Evolutionary conservation across 768 basidiomycete species (phyloP).

Genomic region (Leccinum subtestaceum): DNA sequence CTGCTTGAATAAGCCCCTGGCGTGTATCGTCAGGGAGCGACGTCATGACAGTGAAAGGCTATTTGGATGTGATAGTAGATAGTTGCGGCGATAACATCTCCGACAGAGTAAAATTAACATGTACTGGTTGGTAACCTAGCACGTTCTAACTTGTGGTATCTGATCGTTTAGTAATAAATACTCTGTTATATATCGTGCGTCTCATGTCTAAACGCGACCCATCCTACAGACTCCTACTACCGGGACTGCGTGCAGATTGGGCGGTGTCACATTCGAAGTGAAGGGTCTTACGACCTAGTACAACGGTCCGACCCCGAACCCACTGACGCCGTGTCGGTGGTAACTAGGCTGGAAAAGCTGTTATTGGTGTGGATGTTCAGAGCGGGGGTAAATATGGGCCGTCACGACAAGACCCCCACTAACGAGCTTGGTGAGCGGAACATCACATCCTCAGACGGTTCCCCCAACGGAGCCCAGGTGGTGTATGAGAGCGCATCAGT

Average conservation of each 20-base stretch:
- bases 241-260: too few species aligned
- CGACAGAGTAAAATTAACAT: neutral
- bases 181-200: neutral
- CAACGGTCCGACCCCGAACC: conserved; percentile 10
- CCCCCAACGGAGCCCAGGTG: conserved; percentile 30
- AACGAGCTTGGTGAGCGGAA: conserved; percentile 22
- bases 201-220: conserved; percentile 49
- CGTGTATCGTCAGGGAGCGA: conserved; percentile 42
- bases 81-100: neutral
- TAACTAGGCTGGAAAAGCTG: conserved; percentile 19
- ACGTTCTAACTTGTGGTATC: conserved; percentile 2
- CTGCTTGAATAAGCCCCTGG: conserved; percentile 51
- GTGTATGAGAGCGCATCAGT: conserved; percentile 57
- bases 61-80: neutral
- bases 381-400: neutral
- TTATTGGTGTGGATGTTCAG: conserved; percentile 7
- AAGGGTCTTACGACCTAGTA: conserved; percentile 27
- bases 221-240: conserved; percentile 17
- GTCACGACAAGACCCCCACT: neutral
- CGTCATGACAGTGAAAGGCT: conserved; percentile 2
- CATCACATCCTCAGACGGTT: conserved; percentile 29
- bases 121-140: neutral
- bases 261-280: neutral
- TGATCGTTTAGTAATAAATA: neutral
- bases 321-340: neutral